Percentiles rank a stretch among this genome's conserved stretches.
These are phyloP conservation scores for Epicoccum sorghinum DNA, from an alignment of 2,329 filamentous ascomycete genomes.

Conservation along the genomic window DNA sequence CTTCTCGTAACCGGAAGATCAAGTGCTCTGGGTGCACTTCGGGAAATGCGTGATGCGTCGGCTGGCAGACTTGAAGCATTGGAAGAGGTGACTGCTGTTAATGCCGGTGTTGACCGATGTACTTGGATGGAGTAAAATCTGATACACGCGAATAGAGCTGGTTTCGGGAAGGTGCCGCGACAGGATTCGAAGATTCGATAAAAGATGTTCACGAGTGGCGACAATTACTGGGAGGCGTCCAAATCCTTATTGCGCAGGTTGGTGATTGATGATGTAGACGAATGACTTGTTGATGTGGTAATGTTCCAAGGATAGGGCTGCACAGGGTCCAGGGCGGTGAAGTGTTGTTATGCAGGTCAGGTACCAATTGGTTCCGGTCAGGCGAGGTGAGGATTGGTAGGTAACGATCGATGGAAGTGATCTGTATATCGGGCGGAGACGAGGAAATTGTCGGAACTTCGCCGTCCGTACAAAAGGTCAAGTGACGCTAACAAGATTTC, in stretches of 20 bases:
- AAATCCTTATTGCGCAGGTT: not conserved
- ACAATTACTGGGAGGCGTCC: not conserved
- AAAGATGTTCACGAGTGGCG: not conserved
- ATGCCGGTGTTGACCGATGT: conserved; percentile 35
- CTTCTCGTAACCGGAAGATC: conserved; percentile 27
- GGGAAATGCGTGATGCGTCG: conserved; percentile 34
- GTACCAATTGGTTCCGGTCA: conserved; percentile 14
- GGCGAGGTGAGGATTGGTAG: conserved; percentile 12
- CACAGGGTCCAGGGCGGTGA: conserved; percentile 7
- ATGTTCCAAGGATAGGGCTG: conserved; percentile 11
- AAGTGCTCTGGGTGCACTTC: conserved; percentile 40
- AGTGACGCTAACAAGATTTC: conserved; percentile 37
- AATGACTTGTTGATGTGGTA: not conserved
- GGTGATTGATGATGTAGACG: not conserved
- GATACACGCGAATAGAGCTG: not conserved
- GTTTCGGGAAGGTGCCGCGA: conserved; percentile 1
- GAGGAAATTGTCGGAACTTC: conserved; percentile 3
- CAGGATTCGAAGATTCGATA: not conserved
- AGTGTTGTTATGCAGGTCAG: conserved; percentile 16
- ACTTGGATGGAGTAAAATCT: not conserved
- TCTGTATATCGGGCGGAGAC: conserved; percentile 10
- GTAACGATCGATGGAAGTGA: conserved; percentile 16
- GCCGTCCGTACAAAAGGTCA: conserved; percentile 30
- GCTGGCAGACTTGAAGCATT: conserved; percentile 45
- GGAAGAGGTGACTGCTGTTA: conserved; percentile 20